Evolutionary conservation across 108 stramenopile genomes (phyloP).

Genomic region (Nitzschia palea): DNA sequence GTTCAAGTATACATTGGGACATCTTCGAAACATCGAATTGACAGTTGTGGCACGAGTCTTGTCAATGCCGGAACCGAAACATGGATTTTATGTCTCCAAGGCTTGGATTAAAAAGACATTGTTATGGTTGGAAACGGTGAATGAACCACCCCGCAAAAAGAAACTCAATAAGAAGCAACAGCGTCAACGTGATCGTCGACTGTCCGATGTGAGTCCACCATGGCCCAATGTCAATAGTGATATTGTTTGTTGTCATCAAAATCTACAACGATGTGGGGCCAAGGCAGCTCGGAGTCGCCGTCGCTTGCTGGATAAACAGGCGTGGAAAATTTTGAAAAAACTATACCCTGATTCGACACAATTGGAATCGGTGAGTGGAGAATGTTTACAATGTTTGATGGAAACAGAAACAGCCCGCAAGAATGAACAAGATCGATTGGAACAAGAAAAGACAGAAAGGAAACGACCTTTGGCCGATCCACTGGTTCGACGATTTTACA

Average conservation of each 20-base stretch:
- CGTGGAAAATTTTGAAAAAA: conserved; percentile 82
- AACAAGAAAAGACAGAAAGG: conserved; percentile 56
- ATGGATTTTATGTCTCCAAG: conserved; percentile 80
- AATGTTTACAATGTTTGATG: conserved; percentile 74
- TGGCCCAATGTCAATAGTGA: conserved; percentile 85
- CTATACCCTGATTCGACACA: conserved; percentile 80
- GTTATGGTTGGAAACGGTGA: conserved; percentile 81
- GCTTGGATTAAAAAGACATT: conserved; percentile 84
- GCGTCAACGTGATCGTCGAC: conserved; percentile 61
- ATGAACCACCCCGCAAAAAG: conserved; percentile 62
- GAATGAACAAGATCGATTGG: conserved; percentile 51
- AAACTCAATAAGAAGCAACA: conserved; percentile 81
- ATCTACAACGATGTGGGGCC: conserved; percentile 46
- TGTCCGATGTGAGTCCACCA: conserved; percentile 77
- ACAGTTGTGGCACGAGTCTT: conserved; percentile 85
- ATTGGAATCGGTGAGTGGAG: conserved; percentile 48
- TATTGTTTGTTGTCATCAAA: conserved; percentile 55
- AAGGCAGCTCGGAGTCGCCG: conserved; percentile 77
- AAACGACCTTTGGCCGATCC: conserved; percentile 66
- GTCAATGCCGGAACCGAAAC: conserved; percentile 72
- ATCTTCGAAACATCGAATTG: conserved; percentile 87
- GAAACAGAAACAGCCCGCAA: conserved; percentile 68
- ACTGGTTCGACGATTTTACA: conserved; percentile 73
- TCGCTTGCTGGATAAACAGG: conserved; percentile 78
- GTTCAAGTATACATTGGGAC: conserved; percentile 60